Conservation (phyloP, 2,329 filamentous ascomycete species). For the Penicillium concentricum region DNA sequence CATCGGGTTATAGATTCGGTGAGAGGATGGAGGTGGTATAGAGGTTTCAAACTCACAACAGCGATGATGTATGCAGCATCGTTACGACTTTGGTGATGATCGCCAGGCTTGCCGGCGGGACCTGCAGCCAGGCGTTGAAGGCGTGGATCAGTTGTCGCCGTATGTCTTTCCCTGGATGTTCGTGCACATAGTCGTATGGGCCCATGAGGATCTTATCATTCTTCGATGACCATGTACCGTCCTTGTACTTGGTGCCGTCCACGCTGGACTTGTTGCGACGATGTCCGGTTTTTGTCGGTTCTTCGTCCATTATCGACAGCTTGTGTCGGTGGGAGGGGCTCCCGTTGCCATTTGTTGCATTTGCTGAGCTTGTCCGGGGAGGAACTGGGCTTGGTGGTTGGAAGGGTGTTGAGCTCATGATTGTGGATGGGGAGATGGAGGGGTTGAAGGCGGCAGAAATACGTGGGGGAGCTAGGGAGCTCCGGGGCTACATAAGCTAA, state of each 20-base stretch:
- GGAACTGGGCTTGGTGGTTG: conserved; percentile 68
- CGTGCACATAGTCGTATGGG: conserved; percentile 46
- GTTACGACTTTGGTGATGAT: conserved; percentile 46
- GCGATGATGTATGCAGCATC: conserved; percentile 48
- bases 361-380: conserved; percentile 68
- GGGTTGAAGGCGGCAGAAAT: conserved; percentile 5
- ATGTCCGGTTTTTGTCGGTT: conserved; percentile 37
- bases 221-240: conserved; percentile 37
- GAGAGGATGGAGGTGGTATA: not conserved
- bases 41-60: conserved; percentile 36
- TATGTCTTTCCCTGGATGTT: conserved; percentile 48
- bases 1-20: not conserved
- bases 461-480: not conserved
- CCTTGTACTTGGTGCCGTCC: conserved; percentile 40
- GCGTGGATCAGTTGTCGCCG: conserved; percentile 46
- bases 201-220: conserved; percentile 47
- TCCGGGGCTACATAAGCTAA: not conserved
- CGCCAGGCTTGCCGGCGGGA: conserved; percentile 40
- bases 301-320: conserved; percentile 54
- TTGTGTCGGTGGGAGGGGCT: conserved; percentile 11
- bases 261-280: conserved; percentile 39
- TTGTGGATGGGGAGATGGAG: conserved; percentile 20
- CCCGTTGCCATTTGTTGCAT: conserved; percentile 29
- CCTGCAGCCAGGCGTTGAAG: conserved; percentile 47
- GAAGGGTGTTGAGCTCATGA: conserved; percentile 33